Evolutionary conservation across 257 asterid species (phyloP), one percentile per base, ranked within the genome.

Genomic region (Solanum verrucosum): DNA sequence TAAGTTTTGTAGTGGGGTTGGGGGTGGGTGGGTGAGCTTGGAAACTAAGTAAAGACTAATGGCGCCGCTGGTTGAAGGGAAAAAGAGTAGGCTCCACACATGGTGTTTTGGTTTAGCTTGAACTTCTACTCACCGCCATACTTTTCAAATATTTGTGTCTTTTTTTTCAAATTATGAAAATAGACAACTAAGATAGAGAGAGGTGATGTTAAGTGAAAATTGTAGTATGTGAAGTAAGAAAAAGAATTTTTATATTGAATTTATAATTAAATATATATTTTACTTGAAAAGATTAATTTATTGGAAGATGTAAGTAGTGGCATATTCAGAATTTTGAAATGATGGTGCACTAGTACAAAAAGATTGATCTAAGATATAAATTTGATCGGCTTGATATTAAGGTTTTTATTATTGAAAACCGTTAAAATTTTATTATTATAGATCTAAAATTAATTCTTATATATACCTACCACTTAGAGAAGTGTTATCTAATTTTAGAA

Each of bases 1-100:
- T 15, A 68, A 35, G 20, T 72, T 23, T 16, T 18, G 40, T 60
- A n/a, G 21, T 5, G 60, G 10, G 40, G 40, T 0, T 6, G 2
- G 3, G 59, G 21, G 21, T 0, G 79, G 89, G 87, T 87, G 89
- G 90, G 83, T 88, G 93, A 87, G 89, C 93, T 88, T 91, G 82
- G 91, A 87, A 92, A 90, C 91, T 11, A 92, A 91, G 92, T 84
- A 87, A 88, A 87, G 87, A 90, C 89, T 83, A 65, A n/a, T 35
- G 90, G 90, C 92, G 90, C 92, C 91, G 88, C 93, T 73, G 33
- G 44, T 77, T 67, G 85, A 65, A 16, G 63, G 63, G 4, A 13
- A 56, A 31, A 71, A 68, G 5, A 1, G 84, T 86, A 25, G 90
- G 90, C 70, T 79, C 92, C 87, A 88, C 92, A 31, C 90, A 31